A percentile compares a stretch with the other conserved stretches of the same genome.
Evolutionary conservation across 495 filamentous ascomycete genomes (phyloP).

Genomic region (Jackrogersella minutella): DNA sequence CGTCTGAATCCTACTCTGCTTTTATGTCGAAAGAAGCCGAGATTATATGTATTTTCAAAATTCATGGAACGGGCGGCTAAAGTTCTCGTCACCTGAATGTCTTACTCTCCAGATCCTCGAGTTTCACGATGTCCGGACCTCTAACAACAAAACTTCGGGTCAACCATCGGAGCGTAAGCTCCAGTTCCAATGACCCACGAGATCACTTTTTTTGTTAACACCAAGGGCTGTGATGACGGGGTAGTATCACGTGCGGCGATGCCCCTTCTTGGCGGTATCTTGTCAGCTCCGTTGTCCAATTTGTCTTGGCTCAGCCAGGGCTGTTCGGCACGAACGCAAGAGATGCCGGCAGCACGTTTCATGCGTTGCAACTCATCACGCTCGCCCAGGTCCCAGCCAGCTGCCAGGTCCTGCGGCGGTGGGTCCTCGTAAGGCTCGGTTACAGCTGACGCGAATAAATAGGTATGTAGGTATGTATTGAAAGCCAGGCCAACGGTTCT

Average conservation of each 20-base stretch:
- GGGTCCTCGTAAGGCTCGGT: constrained; percentile 26
- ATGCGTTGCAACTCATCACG: constrained; percentile 29
- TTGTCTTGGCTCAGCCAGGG: constrained; percentile 33
- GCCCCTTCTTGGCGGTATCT: constrained; percentile 25
- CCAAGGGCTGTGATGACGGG: not conserved
- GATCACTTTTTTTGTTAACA: constrained; percentile 1
- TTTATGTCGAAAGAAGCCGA: not conserved
- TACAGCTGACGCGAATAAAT: constrained; percentile 16
- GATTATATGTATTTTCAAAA: not conserved
- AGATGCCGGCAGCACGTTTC: constrained; percentile 29
- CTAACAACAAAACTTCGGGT: not conserved
- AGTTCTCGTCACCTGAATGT: too few relatives aligned
- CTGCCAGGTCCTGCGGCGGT: constrained; percentile 5
- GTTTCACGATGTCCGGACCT: too few relatives aligned
- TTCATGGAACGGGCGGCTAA: too few relatives aligned
- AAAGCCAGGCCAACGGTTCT: constrained; percentile 24
- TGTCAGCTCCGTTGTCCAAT: constrained; percentile 31
- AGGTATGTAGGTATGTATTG: not conserved
- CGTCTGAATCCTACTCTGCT: not conserved
- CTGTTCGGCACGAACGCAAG: constrained; percentile 21
- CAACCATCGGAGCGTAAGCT: constrained; percentile 29
- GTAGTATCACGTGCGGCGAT: constrained; percentile 32
- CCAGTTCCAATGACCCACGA: constrained; percentile 1
- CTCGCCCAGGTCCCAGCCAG: too few relatives aligned
- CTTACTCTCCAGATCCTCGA: not conserved